These are phyloP conservation scores for Elaeis oleifera DNA, from an alignment of 202 grass and related monocot genomes.

Conservation along the genomic window DNA sequence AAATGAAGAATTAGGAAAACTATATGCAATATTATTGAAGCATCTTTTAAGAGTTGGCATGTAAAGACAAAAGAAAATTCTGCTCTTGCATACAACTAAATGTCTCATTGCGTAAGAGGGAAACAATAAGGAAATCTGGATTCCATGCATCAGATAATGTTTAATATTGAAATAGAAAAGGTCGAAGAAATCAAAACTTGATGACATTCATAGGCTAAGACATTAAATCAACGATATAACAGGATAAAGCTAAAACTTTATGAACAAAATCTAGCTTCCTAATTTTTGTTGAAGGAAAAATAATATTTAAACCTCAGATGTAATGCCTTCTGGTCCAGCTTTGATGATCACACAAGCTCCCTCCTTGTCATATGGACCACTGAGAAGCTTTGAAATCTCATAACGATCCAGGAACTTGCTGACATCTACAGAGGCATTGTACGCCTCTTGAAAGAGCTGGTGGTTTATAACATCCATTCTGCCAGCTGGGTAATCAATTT, in stretches of 20 bases:
- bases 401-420: slow-evolving; percentile 69
- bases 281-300: not conserved
- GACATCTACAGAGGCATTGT: slow-evolving; percentile 59
- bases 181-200: too few species aligned
- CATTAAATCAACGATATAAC: too few species aligned
- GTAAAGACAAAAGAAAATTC: too few species aligned
- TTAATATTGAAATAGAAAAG: too few species aligned
- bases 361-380: slow-evolving; percentile 70
- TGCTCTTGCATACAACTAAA: too few species aligned
- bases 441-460: slow-evolving; percentile 82
- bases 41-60: too few species aligned
- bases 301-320: slow-evolving; percentile 51
- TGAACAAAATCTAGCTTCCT: not conserved
- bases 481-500: slow-evolving; percentile 76
- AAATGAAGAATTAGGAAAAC: not conserved
- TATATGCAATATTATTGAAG: too few species aligned
- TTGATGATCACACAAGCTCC: slow-evolving; percentile 75
- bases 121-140: too few species aligned
- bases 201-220: too few species aligned
- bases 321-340: slow-evolving; percentile 50
- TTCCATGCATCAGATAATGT: too few species aligned
- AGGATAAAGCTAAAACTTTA: too few species aligned
- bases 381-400: slow-evolving; percentile 72
- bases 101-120: too few species aligned
- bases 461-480: slow-evolving; percentile 77